Base-by-base conservation (phyloP, 768 basidiomycete genomes). In the Auricularia heimuer region DNA sequence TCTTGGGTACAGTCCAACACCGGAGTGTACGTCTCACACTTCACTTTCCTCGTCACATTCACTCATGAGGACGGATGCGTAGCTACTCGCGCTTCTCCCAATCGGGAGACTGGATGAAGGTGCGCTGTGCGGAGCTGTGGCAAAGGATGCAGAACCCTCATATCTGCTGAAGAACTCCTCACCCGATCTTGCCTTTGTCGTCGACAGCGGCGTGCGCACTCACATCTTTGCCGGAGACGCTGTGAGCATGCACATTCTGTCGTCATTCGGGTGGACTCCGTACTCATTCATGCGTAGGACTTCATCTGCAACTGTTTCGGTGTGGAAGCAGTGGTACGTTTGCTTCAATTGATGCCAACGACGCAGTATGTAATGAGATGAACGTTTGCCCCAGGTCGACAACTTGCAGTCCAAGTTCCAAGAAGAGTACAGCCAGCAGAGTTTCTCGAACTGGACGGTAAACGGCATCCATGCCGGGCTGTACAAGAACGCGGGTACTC, bases 161-260 rank as follows among this genome's bases (percentile, higher is more conserved):
- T n/a, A 51, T 24, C 11, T 6, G 6, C 6, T 35, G 11, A 72
- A 73, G 64, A 78, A 75, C 69, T 75, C 75, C 42, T 68, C 78
- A 18, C 82, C 81, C 0, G 66, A 80, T 65, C 73, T 87, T 29
- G 84, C 86, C 72, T 78, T 72, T 3, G 83, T 86, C 14, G 84
- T 87, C 68, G 78, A 85, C 65, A 77, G 83, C 62, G 85, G 85
- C 12, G 82, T 83, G 51, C 69, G 81, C 63, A 82, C 81, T 18
- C 70, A 83, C 54, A 70, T 85, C n/a, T 85, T 78, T 67, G 82
- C 81, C 64, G 85, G 85, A 33, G 84, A 85, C 69, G 85, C 82
- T 35, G 82, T 82, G 67, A 64, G 80, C 71, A 14, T 36, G n/a
- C 39, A 64, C 18, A 44, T 33, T 60, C 62, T 63, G 54, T n/a